phyloP scores from a whole-genome alignment of 2,329 filamentous ascomycete genomes.

The Xylariales sp. region DNA sequence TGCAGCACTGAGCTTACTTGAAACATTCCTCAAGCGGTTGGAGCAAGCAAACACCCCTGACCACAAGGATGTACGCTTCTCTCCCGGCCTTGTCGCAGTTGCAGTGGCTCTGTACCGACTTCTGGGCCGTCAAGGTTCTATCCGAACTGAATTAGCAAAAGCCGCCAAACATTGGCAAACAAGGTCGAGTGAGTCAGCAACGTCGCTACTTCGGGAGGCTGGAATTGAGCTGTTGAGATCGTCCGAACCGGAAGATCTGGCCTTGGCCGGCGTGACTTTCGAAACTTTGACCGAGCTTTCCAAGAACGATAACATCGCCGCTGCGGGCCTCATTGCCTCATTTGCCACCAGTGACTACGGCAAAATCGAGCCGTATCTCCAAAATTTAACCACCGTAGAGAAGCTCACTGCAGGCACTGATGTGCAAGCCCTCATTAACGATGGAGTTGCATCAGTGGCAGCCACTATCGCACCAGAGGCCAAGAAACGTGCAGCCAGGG shows the following conservation, averaged over 20 bases:
- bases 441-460: conserved; percentile 55
- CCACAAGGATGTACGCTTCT: conserved; percentile 68
- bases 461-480: conserved; percentile 30
- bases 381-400: conserved; percentile 57
- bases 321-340: conserved; percentile 82
- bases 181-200: conserved; percentile 46
- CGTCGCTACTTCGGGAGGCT: conserved; percentile 74
- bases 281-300: conserved; percentile 63
- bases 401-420: conserved; percentile 59
- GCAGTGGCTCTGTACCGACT: conserved; percentile 73
- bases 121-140: conserved; percentile 68
- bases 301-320: conserved; percentile 62
- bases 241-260: conserved; percentile 61
- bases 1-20: conserved; percentile 70
- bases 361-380: conserved; percentile 50
- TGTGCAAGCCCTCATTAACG: conserved; percentile 57
- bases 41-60: conserved; percentile 55
- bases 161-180: conserved; percentile 78
- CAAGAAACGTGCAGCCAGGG: conserved; percentile 47
- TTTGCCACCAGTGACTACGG: conserved; percentile 59
- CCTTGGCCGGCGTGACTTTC: conserved; percentile 75
- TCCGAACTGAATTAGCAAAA: conserved; percentile 70
- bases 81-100: conserved; percentile 79
- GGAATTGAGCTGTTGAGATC: conserved; percentile 81
- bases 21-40: conserved; percentile 69